Evolutionary conservation across 1,284 basidiomycete species (phyloP).

Genomic region (Ganoderma resinaceum): DNA sequence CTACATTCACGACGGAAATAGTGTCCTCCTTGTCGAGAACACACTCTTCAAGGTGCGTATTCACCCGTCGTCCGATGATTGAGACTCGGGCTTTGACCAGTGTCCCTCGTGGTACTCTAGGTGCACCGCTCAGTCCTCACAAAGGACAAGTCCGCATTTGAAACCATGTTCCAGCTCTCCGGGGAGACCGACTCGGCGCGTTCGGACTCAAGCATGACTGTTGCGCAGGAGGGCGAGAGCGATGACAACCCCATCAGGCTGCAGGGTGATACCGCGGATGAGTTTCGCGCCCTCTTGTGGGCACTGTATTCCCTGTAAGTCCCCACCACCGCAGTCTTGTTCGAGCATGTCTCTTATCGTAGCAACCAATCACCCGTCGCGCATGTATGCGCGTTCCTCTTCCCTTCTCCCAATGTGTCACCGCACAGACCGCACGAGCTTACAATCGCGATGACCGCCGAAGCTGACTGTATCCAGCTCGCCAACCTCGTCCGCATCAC

Average conservation of each 20-base stretch:
- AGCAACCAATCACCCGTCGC: background rate
- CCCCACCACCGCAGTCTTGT: background rate
- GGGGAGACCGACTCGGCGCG: slow-evolving; percentile 41
- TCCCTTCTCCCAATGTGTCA: background rate
- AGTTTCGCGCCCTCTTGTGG: slow-evolving; percentile 46
- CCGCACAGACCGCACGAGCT: slow-evolving; percentile 53
- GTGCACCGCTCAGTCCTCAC: slow-evolving; percentile 43
- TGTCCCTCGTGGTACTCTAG: slow-evolving; percentile 20
- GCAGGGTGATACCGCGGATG: slow-evolving; percentile 45
- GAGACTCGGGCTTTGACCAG: background rate
- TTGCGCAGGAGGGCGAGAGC: slow-evolving; percentile 41
- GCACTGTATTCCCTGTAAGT: slow-evolving; percentile 46
- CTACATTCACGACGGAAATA: slow-evolving; percentile 67
- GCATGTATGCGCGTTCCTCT: background rate
- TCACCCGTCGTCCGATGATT: background rate
- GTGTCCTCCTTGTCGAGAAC: slow-evolving; percentile 61
- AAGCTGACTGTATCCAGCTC: slow-evolving; percentile 49
- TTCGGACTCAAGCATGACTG: slow-evolving; percentile 41
- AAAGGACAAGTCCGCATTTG: slow-evolving; percentile 45
- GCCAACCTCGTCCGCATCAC: slow-evolving; percentile 58
- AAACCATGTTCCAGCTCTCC: slow-evolving; percentile 46
- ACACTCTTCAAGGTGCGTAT: slow-evolving; percentile 67
- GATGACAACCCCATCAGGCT: slow-evolving; percentile 46
- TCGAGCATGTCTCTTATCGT: background rate
- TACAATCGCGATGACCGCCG: slow-evolving; percentile 48